These are phyloP conservation scores for Astrothelium macrocarpum DNA, from an alignment of 495 filamentous ascomycete genomes.

Conservation along the genomic window DNA sequence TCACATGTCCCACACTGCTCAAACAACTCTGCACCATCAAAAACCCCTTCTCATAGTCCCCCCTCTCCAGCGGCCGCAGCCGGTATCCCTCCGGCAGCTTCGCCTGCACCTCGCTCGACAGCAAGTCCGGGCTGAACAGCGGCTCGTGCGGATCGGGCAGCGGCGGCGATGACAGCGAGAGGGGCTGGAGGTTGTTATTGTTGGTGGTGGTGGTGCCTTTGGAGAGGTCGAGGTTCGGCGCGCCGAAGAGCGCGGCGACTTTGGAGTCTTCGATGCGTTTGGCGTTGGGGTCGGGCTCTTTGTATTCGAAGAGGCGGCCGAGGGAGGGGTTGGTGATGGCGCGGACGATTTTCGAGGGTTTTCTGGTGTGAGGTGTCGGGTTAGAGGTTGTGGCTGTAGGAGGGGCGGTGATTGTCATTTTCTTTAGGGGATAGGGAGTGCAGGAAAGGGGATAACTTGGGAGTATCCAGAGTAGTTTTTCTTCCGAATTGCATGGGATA, in stretches of 20 bases:
- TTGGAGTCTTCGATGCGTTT: slow-evolving; percentile 2
- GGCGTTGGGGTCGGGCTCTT: neutral
- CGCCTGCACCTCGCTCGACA: neutral
- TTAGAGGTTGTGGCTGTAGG: neutral
- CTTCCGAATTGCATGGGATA: neutral
- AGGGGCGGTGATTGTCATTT: neutral
- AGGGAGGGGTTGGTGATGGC: slow-evolving; percentile 11
- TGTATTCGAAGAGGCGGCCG: slow-evolving; percentile 7
- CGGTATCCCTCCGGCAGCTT: slow-evolving; percentile 11
- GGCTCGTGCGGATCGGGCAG: slow-evolving; percentile 1
- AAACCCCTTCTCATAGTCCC: slow-evolving; percentile 8
- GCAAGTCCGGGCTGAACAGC: neutral
- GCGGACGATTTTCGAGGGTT: slow-evolving; percentile 5
- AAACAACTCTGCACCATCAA: slow-evolving; percentile 7
- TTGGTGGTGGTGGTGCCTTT: neutral
- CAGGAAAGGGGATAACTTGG: neutral
- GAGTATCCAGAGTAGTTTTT: neutral
- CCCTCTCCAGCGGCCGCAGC: neutral
- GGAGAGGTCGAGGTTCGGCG: slow-evolving; percentile 3
- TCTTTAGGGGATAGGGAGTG: neutral
- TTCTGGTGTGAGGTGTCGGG: neutral
- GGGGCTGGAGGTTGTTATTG: neutral
- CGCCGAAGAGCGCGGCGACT: neutral
- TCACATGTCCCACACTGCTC: slow-evolving; percentile 6
- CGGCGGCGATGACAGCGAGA: neutral